These are phyloP conservation scores for Austroboletus novae-zelandiae DNA, from an alignment of 1,284 basidiomycete genomes.

Conservation along the genomic window DNA sequence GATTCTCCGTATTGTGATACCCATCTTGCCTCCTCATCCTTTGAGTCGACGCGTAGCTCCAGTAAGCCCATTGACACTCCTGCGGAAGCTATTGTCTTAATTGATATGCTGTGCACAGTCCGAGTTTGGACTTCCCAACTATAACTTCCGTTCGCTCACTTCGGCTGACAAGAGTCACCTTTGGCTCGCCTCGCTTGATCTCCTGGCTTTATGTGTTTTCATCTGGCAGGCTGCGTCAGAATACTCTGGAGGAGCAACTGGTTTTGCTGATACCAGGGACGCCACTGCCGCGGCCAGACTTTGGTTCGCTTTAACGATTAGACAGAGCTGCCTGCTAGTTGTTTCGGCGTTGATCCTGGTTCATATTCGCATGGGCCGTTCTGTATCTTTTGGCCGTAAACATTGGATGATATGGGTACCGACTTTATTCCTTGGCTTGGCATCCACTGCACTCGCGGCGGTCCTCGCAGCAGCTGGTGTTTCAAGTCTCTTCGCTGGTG, in stretches of 20 bases:
- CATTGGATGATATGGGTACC: slow-evolving; percentile 74
- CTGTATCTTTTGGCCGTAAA: slow-evolving; percentile 59
- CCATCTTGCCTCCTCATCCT: slow-evolving; percentile 66
- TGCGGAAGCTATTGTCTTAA: not conserved
- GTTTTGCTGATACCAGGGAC: slow-evolving; percentile 43
- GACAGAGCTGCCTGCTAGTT: slow-evolving; percentile 63
- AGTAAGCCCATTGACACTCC: slow-evolving; percentile 39
- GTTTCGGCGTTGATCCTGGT: slow-evolving; percentile 59
- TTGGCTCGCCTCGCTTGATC: slow-evolving; percentile 65
- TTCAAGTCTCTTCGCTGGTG: slow-evolving; percentile 56
- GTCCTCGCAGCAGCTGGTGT: slow-evolving; percentile 54
- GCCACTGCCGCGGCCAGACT: slow-evolving; percentile 52
- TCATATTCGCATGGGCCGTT: slow-evolving; percentile 64
- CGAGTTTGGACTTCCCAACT: slow-evolving; percentile 66
- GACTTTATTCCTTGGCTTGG: slow-evolving; percentile 47
- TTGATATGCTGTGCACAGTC: slow-evolving; percentile 42
- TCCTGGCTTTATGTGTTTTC: slow-evolving; percentile 58
- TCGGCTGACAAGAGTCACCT: slow-evolving; percentile 65
- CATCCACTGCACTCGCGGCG: slow-evolving; percentile 57
- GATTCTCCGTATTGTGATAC: slow-evolving; percentile 67
- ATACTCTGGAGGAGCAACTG: slow-evolving; percentile 44
- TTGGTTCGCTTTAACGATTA: slow-evolving; percentile 60
- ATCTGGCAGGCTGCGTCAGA: slow-evolving; percentile 63
- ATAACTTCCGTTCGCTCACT: slow-evolving; percentile 54
- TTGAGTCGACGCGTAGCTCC: slow-evolving; percentile 68